Conservation (phyloP, 768 basidiomycete species). For the Candolleomyces efflorescens region DNA sequence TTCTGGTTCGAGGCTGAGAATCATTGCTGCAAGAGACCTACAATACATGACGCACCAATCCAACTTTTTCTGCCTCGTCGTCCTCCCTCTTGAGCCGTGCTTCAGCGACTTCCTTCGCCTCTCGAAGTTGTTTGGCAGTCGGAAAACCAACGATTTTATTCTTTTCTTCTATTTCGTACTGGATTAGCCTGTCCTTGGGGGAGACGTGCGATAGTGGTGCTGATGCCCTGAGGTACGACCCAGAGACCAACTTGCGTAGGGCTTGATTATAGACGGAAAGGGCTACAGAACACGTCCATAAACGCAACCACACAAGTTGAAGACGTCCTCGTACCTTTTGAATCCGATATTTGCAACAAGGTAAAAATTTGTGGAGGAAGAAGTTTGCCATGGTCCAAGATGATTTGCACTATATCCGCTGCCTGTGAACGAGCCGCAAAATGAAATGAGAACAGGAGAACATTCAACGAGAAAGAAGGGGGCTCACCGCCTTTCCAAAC, state of each 20-base stretch:
- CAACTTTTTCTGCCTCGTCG: constrained; percentile 68
- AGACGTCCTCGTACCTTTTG: constrained; percentile 45
- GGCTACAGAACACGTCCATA: constrained; percentile 12
- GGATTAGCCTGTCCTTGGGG: constrained; percentile 74
- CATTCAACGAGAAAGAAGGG: not conserved
- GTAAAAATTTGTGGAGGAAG: constrained; percentile 66
- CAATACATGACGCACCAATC: constrained; percentile 48
- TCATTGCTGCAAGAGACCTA: not conserved
- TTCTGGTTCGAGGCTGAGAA: constrained; percentile 42
- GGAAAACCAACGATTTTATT: constrained; percentile 71
- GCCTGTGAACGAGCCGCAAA: constrained; percentile 41
- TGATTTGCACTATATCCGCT: constrained; percentile 66
- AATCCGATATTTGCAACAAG: constrained; percentile 45
- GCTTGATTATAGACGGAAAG: constrained; percentile 51
- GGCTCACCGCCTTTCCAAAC: constrained; percentile 66
- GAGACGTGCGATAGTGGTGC: constrained; percentile 75
- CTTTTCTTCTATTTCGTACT: constrained; percentile 78
- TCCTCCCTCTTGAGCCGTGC: constrained; percentile 65
- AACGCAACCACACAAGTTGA: not conserved
- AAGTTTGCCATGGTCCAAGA: constrained; percentile 86
- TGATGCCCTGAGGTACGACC: constrained; percentile 74
- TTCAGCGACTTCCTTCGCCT: constrained; percentile 64
- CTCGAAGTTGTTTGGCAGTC: constrained; percentile 71
- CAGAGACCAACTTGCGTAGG: constrained; percentile 66
- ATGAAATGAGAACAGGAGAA: not conserved